A percentile compares a stretch with the other conserved stretches of the same genome.
phyloP scores from a whole-genome alignment of 2,329 filamentous ascomycete genomes.

The Monosporascus sp. region DNA sequence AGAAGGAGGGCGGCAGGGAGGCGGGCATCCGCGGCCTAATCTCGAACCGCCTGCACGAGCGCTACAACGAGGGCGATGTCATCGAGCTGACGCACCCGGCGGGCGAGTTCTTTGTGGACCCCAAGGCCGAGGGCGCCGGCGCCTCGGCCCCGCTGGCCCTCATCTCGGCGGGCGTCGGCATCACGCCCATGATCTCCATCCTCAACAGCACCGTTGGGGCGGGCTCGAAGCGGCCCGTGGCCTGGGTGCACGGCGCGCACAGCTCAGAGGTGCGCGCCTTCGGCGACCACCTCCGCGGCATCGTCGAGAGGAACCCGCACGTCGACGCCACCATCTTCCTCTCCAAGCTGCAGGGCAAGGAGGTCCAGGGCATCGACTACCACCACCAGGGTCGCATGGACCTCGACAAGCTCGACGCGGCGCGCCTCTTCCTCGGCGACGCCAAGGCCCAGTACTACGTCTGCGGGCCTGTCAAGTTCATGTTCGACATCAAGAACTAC shows the following conservation, averaged over 20 bases:
- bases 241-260: slow-evolving; percentile 58
- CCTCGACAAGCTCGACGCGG: slow-evolving; percentile 47
- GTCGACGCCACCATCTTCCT: slow-evolving; percentile 55
- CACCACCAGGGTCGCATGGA: slow-evolving; percentile 53
- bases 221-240: slow-evolving; percentile 41
- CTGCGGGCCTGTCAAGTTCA: slow-evolving; percentile 67
- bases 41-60: slow-evolving; percentile 46
- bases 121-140: slow-evolving; percentile 25
- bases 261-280: slow-evolving; percentile 50
- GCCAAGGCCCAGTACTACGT: slow-evolving; percentile 59
- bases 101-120: slow-evolving; percentile 58
- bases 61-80: slow-evolving; percentile 43
- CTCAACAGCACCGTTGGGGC: slow-evolving; percentile 40
- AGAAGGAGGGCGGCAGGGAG: slow-evolving; percentile 47
- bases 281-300: slow-evolving; percentile 37
- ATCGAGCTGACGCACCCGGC: slow-evolving; percentile 51
- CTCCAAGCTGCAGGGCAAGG: slow-evolving; percentile 38
- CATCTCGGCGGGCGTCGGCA: slow-evolving; percentile 62
- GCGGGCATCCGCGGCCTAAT: slow-evolving; percentile 40
- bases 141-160: slow-evolving; percentile 49
- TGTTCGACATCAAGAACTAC: slow-evolving; percentile 51
- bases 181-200: slow-evolving; percentile 62
- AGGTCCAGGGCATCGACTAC: slow-evolving; percentile 50
- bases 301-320: slow-evolving; percentile 38
- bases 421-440: slow-evolving; percentile 51